Conservation (phyloP, 371 early-diverging fungal species). For the Mortierella sp. region DNA sequence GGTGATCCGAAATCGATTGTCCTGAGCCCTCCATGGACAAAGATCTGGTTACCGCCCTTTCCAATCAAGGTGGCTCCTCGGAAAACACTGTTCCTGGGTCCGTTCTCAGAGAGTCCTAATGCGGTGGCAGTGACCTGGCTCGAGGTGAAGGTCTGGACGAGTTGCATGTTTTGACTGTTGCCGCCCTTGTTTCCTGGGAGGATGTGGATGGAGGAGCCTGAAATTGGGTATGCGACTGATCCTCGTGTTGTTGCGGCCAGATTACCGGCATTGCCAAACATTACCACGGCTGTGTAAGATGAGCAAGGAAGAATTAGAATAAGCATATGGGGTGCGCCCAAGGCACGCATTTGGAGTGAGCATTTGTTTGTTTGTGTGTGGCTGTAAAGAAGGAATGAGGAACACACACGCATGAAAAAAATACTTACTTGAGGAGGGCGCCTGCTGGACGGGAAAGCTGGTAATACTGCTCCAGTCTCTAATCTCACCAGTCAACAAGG, state of each 20-base stretch:
- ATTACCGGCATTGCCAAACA: conserved; percentile 46
- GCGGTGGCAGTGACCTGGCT: conserved; percentile 5
- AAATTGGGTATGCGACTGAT: conserved; percentile 32
- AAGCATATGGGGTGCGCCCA: neutral
- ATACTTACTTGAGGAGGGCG: conserved; percentile 42
- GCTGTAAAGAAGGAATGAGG: neutral
- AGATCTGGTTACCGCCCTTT: conserved; percentile 35
- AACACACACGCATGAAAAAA: neutral
- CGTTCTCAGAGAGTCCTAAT: conserved; percentile 15
- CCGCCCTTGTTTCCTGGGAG: conserved; percentile 49
- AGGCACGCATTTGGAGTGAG: neutral
- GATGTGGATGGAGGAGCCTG: conserved; percentile 17
- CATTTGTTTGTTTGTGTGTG: neutral
- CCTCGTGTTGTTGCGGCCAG: conserved; percentile 39
- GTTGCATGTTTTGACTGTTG: conserved; percentile 14
- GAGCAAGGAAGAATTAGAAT: neutral
- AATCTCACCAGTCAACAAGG: conserved; percentile 38
- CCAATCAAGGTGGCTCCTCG: conserved; percentile 42
- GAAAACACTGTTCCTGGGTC: conserved; percentile 46
- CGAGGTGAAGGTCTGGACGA: conserved; percentile 19
- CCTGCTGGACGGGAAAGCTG: conserved; percentile 53
- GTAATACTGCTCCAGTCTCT: conserved; percentile 50
- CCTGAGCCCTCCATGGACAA: conserved; percentile 46
- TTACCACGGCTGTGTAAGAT: conserved; percentile 28
- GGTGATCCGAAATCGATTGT: conserved; percentile 18